phyloP scores from a whole-genome alignment of 495 filamentous ascomycete species.

The Hyphodiscus hymeniophilus region DNA sequence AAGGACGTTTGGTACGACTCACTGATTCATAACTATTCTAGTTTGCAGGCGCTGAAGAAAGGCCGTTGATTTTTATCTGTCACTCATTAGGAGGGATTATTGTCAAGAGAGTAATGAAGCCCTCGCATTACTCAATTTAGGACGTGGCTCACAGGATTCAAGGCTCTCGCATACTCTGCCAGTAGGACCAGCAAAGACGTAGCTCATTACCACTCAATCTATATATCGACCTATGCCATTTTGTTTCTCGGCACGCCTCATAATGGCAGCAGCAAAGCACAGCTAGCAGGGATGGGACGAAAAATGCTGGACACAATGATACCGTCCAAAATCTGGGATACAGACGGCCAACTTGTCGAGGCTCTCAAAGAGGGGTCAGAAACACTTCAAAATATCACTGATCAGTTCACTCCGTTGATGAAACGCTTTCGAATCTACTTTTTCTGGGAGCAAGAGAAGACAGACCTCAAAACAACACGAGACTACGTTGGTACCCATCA shows the following conservation, averaged over 20 bases:
- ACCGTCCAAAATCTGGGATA: constrained; percentile 14
- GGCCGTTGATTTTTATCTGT: too few species aligned
- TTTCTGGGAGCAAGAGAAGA: constrained; percentile 38
- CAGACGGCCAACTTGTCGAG: constrained; percentile 22
- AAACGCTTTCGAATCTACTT: constrained; percentile 31
- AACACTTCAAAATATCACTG: constrained; percentile 32
- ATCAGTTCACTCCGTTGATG: constrained; percentile 35
- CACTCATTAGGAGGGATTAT: too few species aligned
- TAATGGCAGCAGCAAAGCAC: constrained; percentile 3
- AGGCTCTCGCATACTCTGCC: constrained; percentile 23
- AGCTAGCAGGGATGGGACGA: constrained; percentile 5
- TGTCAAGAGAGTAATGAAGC: background rate
- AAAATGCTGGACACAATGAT: constrained; percentile 3
- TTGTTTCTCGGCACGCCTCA: constrained; percentile 36
- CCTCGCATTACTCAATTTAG: background rate
- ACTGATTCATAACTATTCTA: too few species aligned
- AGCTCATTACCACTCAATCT: constrained; percentile 30
- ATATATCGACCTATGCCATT: constrained; percentile 28
- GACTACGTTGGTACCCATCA: constrained; percentile 22
- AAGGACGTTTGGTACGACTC: too few species aligned
- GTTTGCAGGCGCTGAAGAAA: too few species aligned
- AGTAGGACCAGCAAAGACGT: constrained; percentile 17
- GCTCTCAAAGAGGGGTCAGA: constrained; percentile 31
- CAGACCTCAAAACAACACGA: constrained; percentile 23
- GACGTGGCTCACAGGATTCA: too few species aligned